Evolutionary conservation across 139 green algal species (phyloP), one percentile per base, ranked within the genome.

Genomic region (Chlamydomonas eustigma): DNA sequence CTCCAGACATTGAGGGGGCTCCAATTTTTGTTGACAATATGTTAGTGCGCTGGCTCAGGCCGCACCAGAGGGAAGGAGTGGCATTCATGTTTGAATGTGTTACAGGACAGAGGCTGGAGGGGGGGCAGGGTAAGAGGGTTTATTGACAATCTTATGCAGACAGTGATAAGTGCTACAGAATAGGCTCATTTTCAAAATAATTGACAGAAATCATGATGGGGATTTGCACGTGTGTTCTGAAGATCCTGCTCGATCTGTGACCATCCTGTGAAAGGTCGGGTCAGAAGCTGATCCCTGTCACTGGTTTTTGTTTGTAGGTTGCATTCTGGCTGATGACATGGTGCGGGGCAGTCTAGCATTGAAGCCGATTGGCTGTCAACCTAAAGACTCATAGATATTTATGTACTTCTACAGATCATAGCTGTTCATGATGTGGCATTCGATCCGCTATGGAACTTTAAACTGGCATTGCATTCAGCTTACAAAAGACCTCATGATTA

Each of bases 71-170:
- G 0, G 95, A 99, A 80, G 96, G 96, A 2, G 91, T 99, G 38
- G 51, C 64, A 79, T 99, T 99, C 84, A 97, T 99, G 93, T 99
- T 98, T 85, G 96, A 99, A 65, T 99, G 96, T 52, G 93, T 98
- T 4, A 86, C 79, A 32, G 96, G 96, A 30, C 85, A 97, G 74
- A 73, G 81, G 24, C 32, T 80, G 50, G 74, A 73, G 33, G 73
- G 50, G 4, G 71, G 73, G 22, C 50, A 76, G 12, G 81, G 76
- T 85, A 18, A 58, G 50, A 24, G 72, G 44, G 44, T 12, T 18
- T 18, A 58, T 58, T 18, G 44, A n/a, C 4, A 68, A 37, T 5
- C 34, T 28, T 68, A 4, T 63, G 50, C 50, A 28, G 50, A 71
- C n/a, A 39, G 12, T 28, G 22, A 28, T 71, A 22, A 22, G 12